Conservation (phyloP, 2,329 filamentous ascomycete species). For the Alternaria hordeiaustralica region DNA sequence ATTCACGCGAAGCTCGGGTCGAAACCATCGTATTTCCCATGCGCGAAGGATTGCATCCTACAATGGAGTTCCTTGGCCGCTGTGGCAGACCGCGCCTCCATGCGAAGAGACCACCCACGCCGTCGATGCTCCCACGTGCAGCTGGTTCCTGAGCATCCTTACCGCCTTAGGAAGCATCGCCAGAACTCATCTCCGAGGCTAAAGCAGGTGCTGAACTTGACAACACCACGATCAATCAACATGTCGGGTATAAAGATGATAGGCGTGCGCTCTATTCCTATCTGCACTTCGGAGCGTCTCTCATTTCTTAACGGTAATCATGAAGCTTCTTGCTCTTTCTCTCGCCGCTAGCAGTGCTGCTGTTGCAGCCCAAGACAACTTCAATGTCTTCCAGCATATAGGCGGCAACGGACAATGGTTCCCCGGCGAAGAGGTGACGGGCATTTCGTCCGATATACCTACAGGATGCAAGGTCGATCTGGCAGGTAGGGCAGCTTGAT, state of each 20-base stretch:
- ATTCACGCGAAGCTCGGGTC: not conserved
- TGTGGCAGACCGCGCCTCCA: not conserved
- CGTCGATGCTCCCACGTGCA: slow-evolving; percentile 10
- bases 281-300: not conserved
- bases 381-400: slow-evolving; percentile 45
- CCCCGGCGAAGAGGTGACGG: slow-evolving; percentile 57
- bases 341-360: slow-evolving; percentile 13
- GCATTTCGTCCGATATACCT: slow-evolving; percentile 62
- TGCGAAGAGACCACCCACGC: slow-evolving; percentile 3
- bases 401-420: slow-evolving; percentile 52
- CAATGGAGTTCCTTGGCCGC: slow-evolving; percentile 2
- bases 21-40: not conserved
- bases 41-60: slow-evolving; percentile 3
- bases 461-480: slow-evolving; percentile 65
- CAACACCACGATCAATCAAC: not conserved
- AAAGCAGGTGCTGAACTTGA: not conserved
- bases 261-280: not conserved
- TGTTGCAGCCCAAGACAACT: slow-evolving; percentile 28
- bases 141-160: slow-evolving; percentile 4
- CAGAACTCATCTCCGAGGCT: slow-evolving; percentile 32
- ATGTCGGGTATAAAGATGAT: slow-evolving; percentile 7
- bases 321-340: slow-evolving; percentile 28
- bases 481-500: slow-evolving; percentile 38
- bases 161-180: slow-evolving; percentile 31
- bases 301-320: slow-evolving; percentile 4